These are phyloP conservation scores for Aureobasidium namibiae DNA, from an alignment of 2,329 filamentous ascomycete genomes.

Conservation along the genomic window DNA sequence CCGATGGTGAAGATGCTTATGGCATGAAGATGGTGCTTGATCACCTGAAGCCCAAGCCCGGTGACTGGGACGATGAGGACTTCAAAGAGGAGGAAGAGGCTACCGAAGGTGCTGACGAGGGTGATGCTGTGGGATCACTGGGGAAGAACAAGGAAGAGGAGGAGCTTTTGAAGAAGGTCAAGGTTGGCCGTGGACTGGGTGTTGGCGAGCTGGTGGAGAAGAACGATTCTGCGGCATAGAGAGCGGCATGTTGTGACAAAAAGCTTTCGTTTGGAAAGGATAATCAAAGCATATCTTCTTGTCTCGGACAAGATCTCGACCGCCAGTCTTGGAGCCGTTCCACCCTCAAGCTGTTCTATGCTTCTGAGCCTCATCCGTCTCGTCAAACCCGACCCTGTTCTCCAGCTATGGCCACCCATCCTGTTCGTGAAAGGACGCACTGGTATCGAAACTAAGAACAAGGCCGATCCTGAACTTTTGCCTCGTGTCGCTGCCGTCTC, in stretches of 20 bases:
- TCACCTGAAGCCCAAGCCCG: constrained; percentile 47
- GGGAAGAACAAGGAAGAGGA: constrained; percentile 27
- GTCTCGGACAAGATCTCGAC: not conserved
- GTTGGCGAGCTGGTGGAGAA: constrained; percentile 65
- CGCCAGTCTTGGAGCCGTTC: too few relatives aligned
- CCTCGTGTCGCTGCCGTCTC: too few relatives aligned
- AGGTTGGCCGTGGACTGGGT: constrained; percentile 70
- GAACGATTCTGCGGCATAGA: constrained; percentile 11
- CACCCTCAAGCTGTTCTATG: too few relatives aligned
- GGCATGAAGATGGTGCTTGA: constrained; percentile 83
- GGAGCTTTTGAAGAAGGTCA: constrained; percentile 64
- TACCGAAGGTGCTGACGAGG: constrained; percentile 36
- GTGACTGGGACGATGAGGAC: constrained; percentile 36
- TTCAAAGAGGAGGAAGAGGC: constrained; percentile 20
- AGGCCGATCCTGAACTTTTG: too few relatives aligned
- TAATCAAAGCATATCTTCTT: not conserved
- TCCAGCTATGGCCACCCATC: too few relatives aligned
- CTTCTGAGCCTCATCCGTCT: too few relatives aligned
- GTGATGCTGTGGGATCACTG: constrained; percentile 29
- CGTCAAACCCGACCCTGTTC: too few relatives aligned
- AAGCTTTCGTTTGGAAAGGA: not conserved
- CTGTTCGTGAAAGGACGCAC: too few relatives aligned
- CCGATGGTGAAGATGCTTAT: constrained; percentile 92
- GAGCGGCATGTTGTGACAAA: not conserved
- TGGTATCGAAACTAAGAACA: too few relatives aligned